phyloP scores from a whole-genome alignment of 1,139 yeast species.

The Tardiomyces blankii region DNA sequence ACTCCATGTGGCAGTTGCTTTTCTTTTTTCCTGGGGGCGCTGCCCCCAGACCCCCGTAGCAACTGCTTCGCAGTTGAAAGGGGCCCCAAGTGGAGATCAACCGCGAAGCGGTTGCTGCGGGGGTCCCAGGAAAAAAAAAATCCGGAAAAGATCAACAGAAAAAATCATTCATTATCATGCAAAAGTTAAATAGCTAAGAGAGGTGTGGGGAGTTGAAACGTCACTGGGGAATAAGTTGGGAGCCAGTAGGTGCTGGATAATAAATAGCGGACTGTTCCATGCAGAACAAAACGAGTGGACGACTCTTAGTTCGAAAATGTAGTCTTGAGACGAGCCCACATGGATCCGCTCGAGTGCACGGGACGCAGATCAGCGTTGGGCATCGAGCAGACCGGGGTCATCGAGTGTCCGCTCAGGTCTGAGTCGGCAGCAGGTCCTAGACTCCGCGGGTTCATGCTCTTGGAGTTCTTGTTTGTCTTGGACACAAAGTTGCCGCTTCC shows the following conservation, averaged over 20 bases:
- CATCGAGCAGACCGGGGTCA: neutral
- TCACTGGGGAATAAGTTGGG: too few relatives aligned
- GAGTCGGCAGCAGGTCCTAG: neutral
- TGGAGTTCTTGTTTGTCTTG: neutral
- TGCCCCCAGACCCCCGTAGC: too few relatives aligned
- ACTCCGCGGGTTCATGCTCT: neutral
- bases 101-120: too few relatives aligned
- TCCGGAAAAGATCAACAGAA: neutral
- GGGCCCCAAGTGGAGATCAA: too few relatives aligned
- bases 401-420: neutral
- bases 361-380: neutral
- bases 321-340: conserved; percentile 18
- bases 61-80: too few relatives aligned
- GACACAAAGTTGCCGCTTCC: conserved; percentile 26
- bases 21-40: too few relatives aligned
- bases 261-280: too few relatives aligned
- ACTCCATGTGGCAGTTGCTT: too few relatives aligned
- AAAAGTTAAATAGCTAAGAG: neutral
- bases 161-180: neutral
- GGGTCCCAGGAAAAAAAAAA: too few relatives aligned
- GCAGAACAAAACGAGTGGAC: too few relatives aligned
- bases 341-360: neutral
- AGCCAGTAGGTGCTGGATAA: too few relatives aligned
- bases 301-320: conserved; percentile 14
- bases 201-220: neutral